Evolutionary conservation across 2,329 filamentous ascomycete genomes (phyloP), one percentile per base, ranked within the genome.

Genomic region (Alternaria sp.): DNA sequence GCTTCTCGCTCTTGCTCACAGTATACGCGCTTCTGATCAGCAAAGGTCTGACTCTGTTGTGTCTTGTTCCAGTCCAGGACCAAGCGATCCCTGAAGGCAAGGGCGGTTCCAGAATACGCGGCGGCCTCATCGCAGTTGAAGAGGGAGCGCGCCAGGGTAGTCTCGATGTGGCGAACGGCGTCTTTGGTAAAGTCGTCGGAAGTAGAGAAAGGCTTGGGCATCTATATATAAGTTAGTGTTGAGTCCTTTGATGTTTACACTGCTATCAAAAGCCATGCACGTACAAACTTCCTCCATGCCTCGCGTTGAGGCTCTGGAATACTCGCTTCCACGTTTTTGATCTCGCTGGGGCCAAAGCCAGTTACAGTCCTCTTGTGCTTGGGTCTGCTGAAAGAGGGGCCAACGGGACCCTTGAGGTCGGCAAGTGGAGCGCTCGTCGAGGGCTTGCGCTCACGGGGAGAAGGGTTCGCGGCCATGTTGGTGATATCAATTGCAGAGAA

Each of bases 311-410:
- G 89, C 79, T 97, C 94, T 48, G 94, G 94, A 75, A 98, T 97
- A 62, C 82, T 89, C 84, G 93, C 93, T 83, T 98, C 94, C 50
- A 98, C 92, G 73, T 82, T 90, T 84, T 97, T 97, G 84, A 97
- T 97, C 77, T 99, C 95, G 36, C 87, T 85, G 28, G 93, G 87
- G 34, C 93, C 94, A 76, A 98, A 95, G 9, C 95, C 95, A 10
- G 95, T 99, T 68, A 92, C 92, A n/a, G 94, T 98, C 70, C 95
- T 89, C 85, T 93, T 97, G 84, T 99, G 95, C 83, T 98, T 99
- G 46, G 95, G 95, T 63, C 95, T 88, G 81, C 91, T 90, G 77
- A 96, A 94, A 43, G 90, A 90, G 16, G 93, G 93, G n/a, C 91
- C 91, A 59, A 97, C 88, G 18, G 92, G 90, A 67, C 93, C 94